Conservation (phyloP, 1,139 yeast genomes). For the Starmera stellimalicola region DNA sequence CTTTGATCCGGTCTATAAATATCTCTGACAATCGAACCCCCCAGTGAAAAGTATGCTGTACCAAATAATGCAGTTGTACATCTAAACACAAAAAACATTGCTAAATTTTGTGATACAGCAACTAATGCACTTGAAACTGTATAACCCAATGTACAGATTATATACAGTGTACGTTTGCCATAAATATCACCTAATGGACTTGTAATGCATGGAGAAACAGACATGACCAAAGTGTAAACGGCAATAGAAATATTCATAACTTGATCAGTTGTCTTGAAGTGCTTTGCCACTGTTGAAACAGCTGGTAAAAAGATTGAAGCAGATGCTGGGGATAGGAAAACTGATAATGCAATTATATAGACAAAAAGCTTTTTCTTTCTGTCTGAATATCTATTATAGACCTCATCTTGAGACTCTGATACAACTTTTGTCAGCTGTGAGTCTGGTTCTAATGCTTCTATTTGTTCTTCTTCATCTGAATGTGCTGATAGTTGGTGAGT, state of each 20-base stretch:
- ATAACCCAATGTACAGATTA: slow-evolving; percentile 25
- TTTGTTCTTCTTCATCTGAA: background rate
- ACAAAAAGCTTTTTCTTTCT: slow-evolving; percentile 5
- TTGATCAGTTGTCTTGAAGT: slow-evolving; percentile 32
- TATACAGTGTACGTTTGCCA: slow-evolving; percentile 32
- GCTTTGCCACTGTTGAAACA: slow-evolving; percentile 31
- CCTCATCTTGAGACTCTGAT: slow-evolving; percentile 1
- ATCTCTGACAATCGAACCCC: slow-evolving; percentile 32
- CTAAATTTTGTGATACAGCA: slow-evolving; percentile 35
- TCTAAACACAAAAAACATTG: slow-evolving; percentile 40
- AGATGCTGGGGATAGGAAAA: slow-evolving; percentile 30
- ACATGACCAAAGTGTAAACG: slow-evolving; percentile 35
- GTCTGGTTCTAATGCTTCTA: too few relatives aligned
- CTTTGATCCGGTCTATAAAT: slow-evolving; percentile 30
- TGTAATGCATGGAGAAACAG: slow-evolving; percentile 35
- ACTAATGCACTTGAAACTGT: slow-evolving; percentile 27
- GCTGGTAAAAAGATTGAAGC: slow-evolving; percentile 36
- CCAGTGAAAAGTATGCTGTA: slow-evolving; percentile 37
- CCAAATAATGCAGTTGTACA: slow-evolving; percentile 36
- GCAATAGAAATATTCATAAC: slow-evolving; percentile 37
- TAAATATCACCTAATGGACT: slow-evolving; percentile 38
- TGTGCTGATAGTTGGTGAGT: background rate
- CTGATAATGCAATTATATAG: slow-evolving; percentile 12
- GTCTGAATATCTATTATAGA: slow-evolving; percentile 2
- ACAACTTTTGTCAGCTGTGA: background rate